Evolutionary conservation across 108 stramenopile species (phyloP).

Genomic region (Conticribra weissflogii): DNA sequence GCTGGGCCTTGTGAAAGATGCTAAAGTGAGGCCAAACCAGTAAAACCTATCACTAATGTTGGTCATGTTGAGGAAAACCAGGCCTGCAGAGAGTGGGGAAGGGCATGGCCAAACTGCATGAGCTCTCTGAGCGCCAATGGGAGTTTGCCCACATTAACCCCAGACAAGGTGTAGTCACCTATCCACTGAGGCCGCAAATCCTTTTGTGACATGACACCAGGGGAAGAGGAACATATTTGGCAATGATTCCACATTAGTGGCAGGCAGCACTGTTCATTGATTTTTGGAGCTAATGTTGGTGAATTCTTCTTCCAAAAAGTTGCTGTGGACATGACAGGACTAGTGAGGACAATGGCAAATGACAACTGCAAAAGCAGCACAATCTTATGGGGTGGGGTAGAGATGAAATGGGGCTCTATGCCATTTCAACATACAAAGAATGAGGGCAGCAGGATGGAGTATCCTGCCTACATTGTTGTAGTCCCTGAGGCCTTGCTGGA

Average conservation of each 20-base stretch:
- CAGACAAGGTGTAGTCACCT: conserved; percentile 27
- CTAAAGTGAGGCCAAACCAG: conserved; percentile 16
- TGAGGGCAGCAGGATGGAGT: not conserved
- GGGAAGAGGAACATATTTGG: conserved; percentile 15
- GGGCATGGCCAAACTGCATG: conserved; percentile 51
- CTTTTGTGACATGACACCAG: conserved; percentile 42
- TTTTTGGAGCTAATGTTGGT: not conserved
- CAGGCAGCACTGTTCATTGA: conserved; percentile 31
- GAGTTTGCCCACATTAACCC: conserved; percentile 36
- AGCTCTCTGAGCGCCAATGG: conserved; percentile 26
- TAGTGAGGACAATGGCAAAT: conserved; percentile 29
- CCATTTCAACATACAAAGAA: not conserved
- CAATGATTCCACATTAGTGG: not conserved
- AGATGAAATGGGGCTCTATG: not conserved
- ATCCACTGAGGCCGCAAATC: conserved; percentile 25
- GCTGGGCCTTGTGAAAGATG: not conserved
- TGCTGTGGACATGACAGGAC: conserved; percentile 14
- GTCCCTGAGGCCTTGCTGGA: no score
- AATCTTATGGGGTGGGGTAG: conserved; percentile 12
- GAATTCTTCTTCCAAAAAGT: conserved; percentile 14
- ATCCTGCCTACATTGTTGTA: no score
- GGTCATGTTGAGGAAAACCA: conserved; percentile 20
- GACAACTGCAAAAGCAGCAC: conserved; percentile 7
- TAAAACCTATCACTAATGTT: conserved; percentile 35
- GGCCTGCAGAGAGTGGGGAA: conserved; percentile 14